A percentile compares a stretch with the other conserved stretches of the same genome.
Conservation (phyloP, 768 basidiomycete species). For the Trametes cinnabarina region DNA sequence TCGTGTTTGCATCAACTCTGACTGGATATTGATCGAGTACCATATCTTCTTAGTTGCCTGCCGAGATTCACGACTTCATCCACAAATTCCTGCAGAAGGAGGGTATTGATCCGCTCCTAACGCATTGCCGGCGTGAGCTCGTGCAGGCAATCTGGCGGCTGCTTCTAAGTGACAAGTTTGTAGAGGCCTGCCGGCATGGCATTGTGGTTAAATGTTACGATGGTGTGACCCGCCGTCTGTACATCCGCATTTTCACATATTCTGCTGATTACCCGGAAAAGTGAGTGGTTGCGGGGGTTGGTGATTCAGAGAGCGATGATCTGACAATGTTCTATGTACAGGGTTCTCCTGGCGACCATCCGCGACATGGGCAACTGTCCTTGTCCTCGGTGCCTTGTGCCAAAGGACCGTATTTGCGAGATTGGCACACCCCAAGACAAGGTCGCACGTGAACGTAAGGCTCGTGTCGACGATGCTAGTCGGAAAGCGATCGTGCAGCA, state of each 20-base stretch:
- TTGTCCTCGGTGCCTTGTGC: slow-evolving; percentile 30
- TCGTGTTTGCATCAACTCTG: not conserved
- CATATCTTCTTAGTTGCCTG: not conserved
- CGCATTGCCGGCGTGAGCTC: slow-evolving; percentile 25
- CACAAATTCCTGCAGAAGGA: not conserved
- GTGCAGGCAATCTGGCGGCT: slow-evolving; percentile 23
- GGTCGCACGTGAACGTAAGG: not conserved
- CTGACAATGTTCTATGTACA: not conserved
- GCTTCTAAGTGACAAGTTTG: slow-evolving; percentile 22
- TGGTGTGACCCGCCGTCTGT: slow-evolving; percentile 22
- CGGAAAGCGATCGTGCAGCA: not conserved
- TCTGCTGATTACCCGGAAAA: slow-evolving; percentile 32
- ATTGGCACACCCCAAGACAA: slow-evolving; percentile 20
- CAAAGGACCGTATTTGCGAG: slow-evolving; percentile 14
- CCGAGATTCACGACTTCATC: not conserved
- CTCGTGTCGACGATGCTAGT: slow-evolving; percentile 14
- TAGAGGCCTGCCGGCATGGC: slow-evolving; percentile 24
- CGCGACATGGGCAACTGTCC: slow-evolving; percentile 30
- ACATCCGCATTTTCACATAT: slow-evolving; percentile 26
- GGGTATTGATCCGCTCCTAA: slow-evolving; percentile 1
- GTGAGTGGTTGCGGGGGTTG: no score
- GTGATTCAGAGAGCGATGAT: no score
- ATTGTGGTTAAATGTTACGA: slow-evolving; percentile 23
- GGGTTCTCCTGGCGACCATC: slow-evolving; percentile 28
- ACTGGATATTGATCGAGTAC: not conserved